Evolutionary conservation across 495 filamentous ascomycete species (phyloP), one percentile per base, ranked within the genome.

Genomic region (Penicillium manginii): DNA sequence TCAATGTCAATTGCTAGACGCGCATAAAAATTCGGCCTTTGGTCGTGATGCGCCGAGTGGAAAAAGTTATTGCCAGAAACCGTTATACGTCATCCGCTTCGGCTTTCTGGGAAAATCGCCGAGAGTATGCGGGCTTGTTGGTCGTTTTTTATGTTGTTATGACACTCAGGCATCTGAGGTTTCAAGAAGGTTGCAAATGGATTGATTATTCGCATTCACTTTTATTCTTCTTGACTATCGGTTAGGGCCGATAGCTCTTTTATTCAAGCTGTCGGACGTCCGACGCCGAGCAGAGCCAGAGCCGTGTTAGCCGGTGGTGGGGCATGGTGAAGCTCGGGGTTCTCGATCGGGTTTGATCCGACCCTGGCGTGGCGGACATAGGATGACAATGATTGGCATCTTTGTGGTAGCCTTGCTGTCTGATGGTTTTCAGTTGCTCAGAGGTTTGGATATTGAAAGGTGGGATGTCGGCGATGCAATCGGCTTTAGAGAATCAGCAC

Each of bases 261-360:
- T 35, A 56, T 29, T 43, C 52, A 52, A 57, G 51, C 55, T 60
- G 55, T 67, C 64, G 64, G 64, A 61, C 37, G 35, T 62, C 61
- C 61, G 64, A 64, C 35, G 33, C 18, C 14, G 39, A 50, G 15
- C 17, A 12, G 33, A 54, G 9, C 12, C 26, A 29, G 9, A 37
- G 61, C 64, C 64, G 61, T 61, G 21, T 54, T 61, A 67, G 51
- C 64, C 64, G 64, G 51, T 31, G 33, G 52, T 51, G 33, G 52
- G 52, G 37, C 37, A 22, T 50, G 17, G 33, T 50, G 17, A n/a
- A 37, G 26, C 26, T 29, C 26, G 26, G 26, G 26, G 26, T 29
- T 29, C 26, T 29, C 26, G 9, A 29, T 29, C 26, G 26, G 26
- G 26, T 29, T 29, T 2, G 26, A 29, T 29, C 26, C 26, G 26